Percentiles rank a stretch among this genome's conserved stretches.
These are phyloP conservation scores for Rhodamnia argentea DNA, from an alignment of 345 rosid species.

Conservation along the genomic window DNA sequence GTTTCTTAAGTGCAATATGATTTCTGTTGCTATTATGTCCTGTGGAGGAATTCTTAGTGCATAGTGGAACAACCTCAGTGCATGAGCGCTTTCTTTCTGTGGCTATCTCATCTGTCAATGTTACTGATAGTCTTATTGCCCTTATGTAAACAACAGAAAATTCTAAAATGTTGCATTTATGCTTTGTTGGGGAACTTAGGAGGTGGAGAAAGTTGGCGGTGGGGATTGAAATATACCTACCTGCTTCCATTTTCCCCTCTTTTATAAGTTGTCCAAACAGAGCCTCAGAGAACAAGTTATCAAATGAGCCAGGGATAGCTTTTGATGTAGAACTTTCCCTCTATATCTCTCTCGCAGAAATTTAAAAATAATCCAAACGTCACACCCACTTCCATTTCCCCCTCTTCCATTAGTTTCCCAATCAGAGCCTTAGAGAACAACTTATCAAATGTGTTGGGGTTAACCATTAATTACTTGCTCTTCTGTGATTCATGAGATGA, in stretches of 20 bases:
- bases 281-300: not conserved
- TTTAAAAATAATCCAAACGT: not conserved
- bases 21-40: not conserved
- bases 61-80: not conserved
- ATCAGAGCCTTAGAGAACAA: not conserved
- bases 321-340: not conserved
- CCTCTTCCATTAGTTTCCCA: not conserved
- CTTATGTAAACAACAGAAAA: not conserved
- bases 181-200: not conserved
- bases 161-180: not conserved
- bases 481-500: not conserved
- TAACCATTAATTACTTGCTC: not conserved
- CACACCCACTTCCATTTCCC: not conserved
- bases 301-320: not conserved
- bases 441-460: not conserved
- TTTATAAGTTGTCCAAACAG: not conserved
- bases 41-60: not conserved
- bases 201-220: not conserved
- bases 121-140: not conserved
- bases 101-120: not conserved
- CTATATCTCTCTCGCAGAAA: not conserved
- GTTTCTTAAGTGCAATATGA: not conserved
- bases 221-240: not conserved
- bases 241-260: not conserved
- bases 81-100: not conserved